phyloP scores from a whole-genome alignment of 805 yeast species.

The Schwanniomyces occidentalis region DNA sequence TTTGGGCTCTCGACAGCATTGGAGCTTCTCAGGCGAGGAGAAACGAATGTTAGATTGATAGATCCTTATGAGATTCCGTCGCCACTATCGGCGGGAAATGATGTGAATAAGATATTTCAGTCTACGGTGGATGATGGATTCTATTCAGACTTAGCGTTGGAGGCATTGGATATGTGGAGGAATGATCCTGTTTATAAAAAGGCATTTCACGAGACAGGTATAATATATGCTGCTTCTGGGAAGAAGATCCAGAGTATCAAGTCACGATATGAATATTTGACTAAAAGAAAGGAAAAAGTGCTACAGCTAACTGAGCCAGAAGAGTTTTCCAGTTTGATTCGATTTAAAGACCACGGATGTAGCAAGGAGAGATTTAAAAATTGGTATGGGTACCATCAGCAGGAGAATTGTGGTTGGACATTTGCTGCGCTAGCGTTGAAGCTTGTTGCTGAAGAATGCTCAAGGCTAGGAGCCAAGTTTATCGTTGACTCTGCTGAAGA shows the following conservation, averaged over 20 bases:
- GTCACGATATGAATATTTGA: slow-evolving; percentile 3
- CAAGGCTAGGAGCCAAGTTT: slow-evolving; percentile 32
- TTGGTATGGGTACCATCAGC: slow-evolving; percentile 9
- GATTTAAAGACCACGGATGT: slow-evolving; percentile 1
- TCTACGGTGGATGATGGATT: slow-evolving; percentile 45
- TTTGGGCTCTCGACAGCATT: slow-evolving; percentile 17
- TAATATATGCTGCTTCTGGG: slow-evolving; percentile 10
- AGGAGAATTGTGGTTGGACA: slow-evolving; percentile 9
- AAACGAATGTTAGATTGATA: slow-evolving; percentile 12
- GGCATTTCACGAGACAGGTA: slow-evolving; percentile 7
- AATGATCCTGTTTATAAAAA: slow-evolving; percentile 31
- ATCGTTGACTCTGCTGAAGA: slow-evolving; percentile 22
- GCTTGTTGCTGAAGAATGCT: slow-evolving; percentile 23
- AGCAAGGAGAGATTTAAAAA: slow-evolving; percentile 1
- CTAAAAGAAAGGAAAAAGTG: slow-evolving; percentile 1
- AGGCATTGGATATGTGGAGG: slow-evolving; percentile 45
- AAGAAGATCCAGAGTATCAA: slow-evolving; percentile 3
- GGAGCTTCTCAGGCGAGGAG: slow-evolving; percentile 20
- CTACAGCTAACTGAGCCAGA: slow-evolving; percentile 1
- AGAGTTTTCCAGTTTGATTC: slow-evolving; percentile 3
- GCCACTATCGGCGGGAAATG: slow-evolving; percentile 48
- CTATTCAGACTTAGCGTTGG: slow-evolving; percentile 44
- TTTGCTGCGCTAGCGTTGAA: slow-evolving; percentile 7
- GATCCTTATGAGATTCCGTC: slow-evolving; percentile 42
- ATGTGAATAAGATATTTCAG: slow-evolving; percentile 49